phyloP scores from a whole-genome alignment of 2,329 filamentous ascomycete species.

The Penicillium palitans region DNA sequence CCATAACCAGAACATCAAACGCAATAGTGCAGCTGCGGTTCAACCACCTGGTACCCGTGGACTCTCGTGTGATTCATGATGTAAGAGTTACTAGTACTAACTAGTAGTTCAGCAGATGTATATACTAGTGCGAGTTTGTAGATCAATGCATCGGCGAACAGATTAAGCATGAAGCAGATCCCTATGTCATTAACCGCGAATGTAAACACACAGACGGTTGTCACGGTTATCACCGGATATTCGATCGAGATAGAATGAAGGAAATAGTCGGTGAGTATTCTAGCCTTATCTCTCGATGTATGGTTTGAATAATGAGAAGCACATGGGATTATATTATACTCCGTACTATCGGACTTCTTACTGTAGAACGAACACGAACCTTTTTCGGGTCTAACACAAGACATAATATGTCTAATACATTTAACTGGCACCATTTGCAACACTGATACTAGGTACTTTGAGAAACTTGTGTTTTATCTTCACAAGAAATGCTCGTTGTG shows the following conservation, averaged over 20 bases:
- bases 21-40: slow-evolving; percentile 1
- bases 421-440: neutral
- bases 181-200: neutral
- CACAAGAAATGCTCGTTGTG: neutral
- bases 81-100: neutral
- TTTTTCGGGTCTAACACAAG: neutral
- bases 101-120: neutral
- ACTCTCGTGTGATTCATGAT: neutral
- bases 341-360: neutral
- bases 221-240: slow-evolving; percentile 5
- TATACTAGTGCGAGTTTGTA: neutral
- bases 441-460: neutral
- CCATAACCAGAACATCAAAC: neutral
- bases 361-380: neutral
- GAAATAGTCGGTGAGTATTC: slow-evolving; percentile 9
- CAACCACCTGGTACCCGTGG: neutral
- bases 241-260: neutral
- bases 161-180: neutral
- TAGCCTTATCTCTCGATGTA: neutral
- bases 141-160: slow-evolving; percentile 2
- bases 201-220: neutral
- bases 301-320: neutral
- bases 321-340: neutral
- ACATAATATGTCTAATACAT: neutral
- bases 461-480: neutral